Conservation (phyloP, 2,329 filamentous ascomycete species). For the Calycina marina region DNA sequence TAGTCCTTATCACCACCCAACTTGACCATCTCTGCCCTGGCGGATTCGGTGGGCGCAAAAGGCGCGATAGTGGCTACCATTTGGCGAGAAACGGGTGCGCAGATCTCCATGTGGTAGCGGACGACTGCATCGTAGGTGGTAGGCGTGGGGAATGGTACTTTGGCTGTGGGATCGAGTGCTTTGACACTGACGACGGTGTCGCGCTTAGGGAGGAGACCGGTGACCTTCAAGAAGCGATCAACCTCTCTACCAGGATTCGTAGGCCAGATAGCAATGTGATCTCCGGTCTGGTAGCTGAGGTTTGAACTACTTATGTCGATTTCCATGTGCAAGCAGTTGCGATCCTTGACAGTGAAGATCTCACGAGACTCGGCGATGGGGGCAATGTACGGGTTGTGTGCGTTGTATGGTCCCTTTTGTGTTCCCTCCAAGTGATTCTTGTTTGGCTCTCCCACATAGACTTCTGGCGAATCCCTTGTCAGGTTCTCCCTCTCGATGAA, state of each 20-base stretch:
- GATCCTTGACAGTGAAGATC: slow-evolving; percentile 74
- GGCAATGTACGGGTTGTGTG: slow-evolving; percentile 93
- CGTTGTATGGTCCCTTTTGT: slow-evolving; percentile 81
- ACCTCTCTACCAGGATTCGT: slow-evolving; percentile 89
- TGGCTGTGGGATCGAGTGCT: slow-evolving; percentile 84
- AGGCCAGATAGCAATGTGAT: slow-evolving; percentile 95
- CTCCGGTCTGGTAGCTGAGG: slow-evolving; percentile 85
- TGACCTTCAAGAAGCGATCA: slow-evolving; percentile 69
- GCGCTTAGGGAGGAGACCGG: slow-evolving; percentile 63
- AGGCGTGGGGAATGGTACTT: slow-evolving; percentile 92
- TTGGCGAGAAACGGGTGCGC: slow-evolving; percentile 89
- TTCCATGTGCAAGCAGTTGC: slow-evolving; percentile 95
- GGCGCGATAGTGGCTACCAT: slow-evolving; percentile 76
- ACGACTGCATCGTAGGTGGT: slow-evolving; percentile 90
- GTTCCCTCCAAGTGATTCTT: slow-evolving; percentile 82
- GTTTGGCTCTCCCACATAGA: slow-evolving; percentile 93
- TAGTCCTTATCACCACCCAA: slow-evolving; percentile 90
- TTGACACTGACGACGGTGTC: slow-evolving; percentile 78
- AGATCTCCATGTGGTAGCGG: slow-evolving; percentile 94
- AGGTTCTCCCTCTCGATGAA: slow-evolving; percentile 65
- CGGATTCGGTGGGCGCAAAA: slow-evolving; percentile 73
- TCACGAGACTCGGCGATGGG: slow-evolving; percentile 85
- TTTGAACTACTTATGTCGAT: slow-evolving; percentile 83
- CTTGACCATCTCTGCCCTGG: slow-evolving; percentile 77
- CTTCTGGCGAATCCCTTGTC: slow-evolving; percentile 58